Base-by-base conservation (phyloP, 345 rosid genomes). In the Gossypium ekmanianum region DNA sequence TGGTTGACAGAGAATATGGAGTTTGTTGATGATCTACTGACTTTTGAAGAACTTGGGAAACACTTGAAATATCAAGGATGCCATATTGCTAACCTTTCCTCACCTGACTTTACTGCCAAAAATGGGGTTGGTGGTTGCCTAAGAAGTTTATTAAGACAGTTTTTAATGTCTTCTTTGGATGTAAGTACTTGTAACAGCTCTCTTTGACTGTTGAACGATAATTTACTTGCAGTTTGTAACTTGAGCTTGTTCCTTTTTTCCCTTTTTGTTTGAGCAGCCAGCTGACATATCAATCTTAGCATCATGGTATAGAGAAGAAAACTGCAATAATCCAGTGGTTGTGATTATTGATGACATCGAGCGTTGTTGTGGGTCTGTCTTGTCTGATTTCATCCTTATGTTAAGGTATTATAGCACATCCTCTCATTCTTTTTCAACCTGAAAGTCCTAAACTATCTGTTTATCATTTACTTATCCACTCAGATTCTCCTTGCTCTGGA, bases 81-180 rank as follows among this genome's bases (percentile, higher is more conserved):
- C 65, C 91, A 87, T 76, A 94, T 92, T 54, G 98, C 99, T 39
- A 93, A 87, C 81, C 99, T 95, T 80, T 93, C 96, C 65, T 93
- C 99, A 1, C 39, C 78, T 77, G 96, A 95, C 61, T 91, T 95
- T 84, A 80, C 83, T 0, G 79, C 87, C 77, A 90, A 88, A 84
- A 89, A 68, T 79, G 99, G 98, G 45, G 83, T 89, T 77, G 90
- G 90, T 58, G 92, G 93, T 65, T 91, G 97, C 83, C 83, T 95
- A 71, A 86, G 88, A 80, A 94, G 87, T 78, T 87, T 95, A 76
- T 77, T 95, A 75, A 86, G 91, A 78, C 98, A 93, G 81, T 86
- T 95, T 74, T 79, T 89, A 74, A 77, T 74, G 82, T 83, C 83
- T 79, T 67, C 91, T 68, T n/a, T 88, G 71, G 98, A 95, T 85